Base-by-base conservation (phyloP, 2,329 filamentous ascomycete species). In the Coniochaeta sp. region DNA sequence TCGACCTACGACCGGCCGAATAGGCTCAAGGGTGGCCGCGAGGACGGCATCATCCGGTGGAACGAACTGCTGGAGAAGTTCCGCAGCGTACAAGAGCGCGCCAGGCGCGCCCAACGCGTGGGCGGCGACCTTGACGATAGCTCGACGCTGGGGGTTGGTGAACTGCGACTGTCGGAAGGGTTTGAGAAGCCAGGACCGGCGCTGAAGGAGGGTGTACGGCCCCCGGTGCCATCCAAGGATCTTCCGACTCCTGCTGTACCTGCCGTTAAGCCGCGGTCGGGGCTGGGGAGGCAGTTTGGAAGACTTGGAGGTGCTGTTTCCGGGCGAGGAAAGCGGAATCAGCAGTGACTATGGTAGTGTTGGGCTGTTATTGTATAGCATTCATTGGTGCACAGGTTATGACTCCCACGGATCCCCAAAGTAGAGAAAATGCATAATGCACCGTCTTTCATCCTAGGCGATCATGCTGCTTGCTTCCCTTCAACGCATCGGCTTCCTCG, bases 61-160 rank as follows among this genome's bases (percentile, higher is more conserved):
- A 82, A 81, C 3, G 94, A 99, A 60, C 77, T 99, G 31, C 78
- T 99, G 5, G 94, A 99, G 57, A 96, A 96, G 64, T 99, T 99
- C 71, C 88, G 89, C 58, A 82, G 79, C 50, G 92, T 95, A 1
- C 94, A 99, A 64, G 94, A 99, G 59, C 84, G 83, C 54, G 87
- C 91, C 6, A 81, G 91, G 51, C 79, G 90, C 50, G 76, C 82
- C 12, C 86, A 90, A 62, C 75, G 83, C 53, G 68, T 80, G 50
- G 75, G 81, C 13, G 70, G 75, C 5, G 71, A 75, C 14, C 60
- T 73, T 30, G 76, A 81, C 48, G 75, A 76, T 46, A 68, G 71
- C 6, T 65, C 70, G 4, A 65, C 68, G 4, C 66, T 78, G n/a
- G 72, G 59, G 8, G 52, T 62, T 1, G 55, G 61, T 32, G 71